Conservation (phyloP, 2,329 filamentous ascomycete species). For the Ceratocystis smalleyi region DNA sequence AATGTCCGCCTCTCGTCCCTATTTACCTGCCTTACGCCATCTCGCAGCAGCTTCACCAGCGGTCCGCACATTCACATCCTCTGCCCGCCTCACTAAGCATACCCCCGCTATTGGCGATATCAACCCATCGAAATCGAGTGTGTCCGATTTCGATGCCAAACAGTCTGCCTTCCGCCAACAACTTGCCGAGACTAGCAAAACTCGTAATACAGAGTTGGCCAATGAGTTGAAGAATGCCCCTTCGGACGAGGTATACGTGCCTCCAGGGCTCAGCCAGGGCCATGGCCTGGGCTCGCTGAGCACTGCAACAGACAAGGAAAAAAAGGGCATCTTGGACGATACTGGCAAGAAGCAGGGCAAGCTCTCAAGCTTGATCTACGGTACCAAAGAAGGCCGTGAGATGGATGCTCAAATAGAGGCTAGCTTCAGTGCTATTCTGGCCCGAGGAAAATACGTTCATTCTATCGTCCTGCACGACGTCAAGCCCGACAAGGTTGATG, state of each 20-base stretch:
- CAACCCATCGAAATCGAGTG: constrained; percentile 45
- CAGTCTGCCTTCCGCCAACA: constrained; percentile 79
- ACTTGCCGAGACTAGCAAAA: constrained; percentile 60
- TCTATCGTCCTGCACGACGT: constrained; percentile 95
- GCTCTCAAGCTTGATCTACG: constrained; percentile 82
- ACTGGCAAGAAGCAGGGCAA: constrained; percentile 53
- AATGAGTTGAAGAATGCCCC: constrained; percentile 9
- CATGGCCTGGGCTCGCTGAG: constrained; percentile 46
- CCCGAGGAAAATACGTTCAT: constrained; percentile 94
- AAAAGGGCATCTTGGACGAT: constrained; percentile 27
- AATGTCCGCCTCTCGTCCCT: not conserved
- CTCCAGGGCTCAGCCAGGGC: constrained; percentile 26
- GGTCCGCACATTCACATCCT: constrained; percentile 19
- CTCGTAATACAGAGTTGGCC: constrained; percentile 26
- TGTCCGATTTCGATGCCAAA: constrained; percentile 62
- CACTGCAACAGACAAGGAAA: constrained; percentile 32
- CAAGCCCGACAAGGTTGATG: constrained; percentile 86
- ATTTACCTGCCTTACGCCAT: constrained; percentile 16
- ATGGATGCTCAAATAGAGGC: constrained; percentile 92
- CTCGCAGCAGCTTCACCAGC: constrained; percentile 27
- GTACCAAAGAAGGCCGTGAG: constrained; percentile 86
- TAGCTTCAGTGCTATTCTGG: constrained; percentile 87
- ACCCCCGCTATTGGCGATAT: constrained; percentile 79
- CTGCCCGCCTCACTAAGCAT: constrained; percentile 24
- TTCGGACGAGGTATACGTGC: constrained; percentile 8